These are phyloP conservation scores for Gossypium arboreum DNA, from an alignment of 345 rosid genomes.

Conservation along the genomic window DNA sequence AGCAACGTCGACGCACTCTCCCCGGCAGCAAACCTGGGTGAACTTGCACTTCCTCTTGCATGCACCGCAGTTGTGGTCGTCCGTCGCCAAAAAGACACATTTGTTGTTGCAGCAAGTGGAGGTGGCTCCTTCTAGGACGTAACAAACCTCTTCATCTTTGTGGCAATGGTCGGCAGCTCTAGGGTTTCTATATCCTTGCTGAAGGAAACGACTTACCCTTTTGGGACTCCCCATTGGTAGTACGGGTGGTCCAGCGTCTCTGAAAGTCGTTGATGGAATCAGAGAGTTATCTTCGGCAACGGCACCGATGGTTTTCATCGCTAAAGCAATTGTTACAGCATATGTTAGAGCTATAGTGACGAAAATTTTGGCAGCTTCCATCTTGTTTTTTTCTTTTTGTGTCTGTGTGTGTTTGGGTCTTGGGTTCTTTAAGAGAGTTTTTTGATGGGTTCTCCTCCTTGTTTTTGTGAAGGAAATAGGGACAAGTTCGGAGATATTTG, in stretches of 20 bases:
- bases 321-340: conserved; percentile 39
- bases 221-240: conserved; percentile 22
- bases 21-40: conserved; percentile 64
- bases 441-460: not conserved
- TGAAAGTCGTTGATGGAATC: not conserved
- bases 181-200: conserved; percentile 41
- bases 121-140: conserved; percentile 21
- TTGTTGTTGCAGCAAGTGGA: conserved; percentile 77
- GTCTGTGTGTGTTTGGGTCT: not conserved
- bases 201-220: conserved; percentile 58
- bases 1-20: conserved; percentile 49
- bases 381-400: conserved; percentile 12
- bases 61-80: conserved; percentile 60
- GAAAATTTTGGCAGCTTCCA: conserved; percentile 40
- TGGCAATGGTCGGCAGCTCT: conserved; percentile 66
- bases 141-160: conserved; percentile 43
- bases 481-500: conserved; percentile 16
- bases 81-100: conserved; percentile 47
- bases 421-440: not conserved
- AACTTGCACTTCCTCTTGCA: conserved; percentile 67
- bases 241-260: not conserved
- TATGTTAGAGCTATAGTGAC: conserved; percentile 41
- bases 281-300: conserved; percentile 15
- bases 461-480: conserved; percentile 5
- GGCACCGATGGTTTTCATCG: conserved; percentile 27